Base-by-base conservation (phyloP, 345 rosid species). In the Gossypium ekmanianum region DNA sequence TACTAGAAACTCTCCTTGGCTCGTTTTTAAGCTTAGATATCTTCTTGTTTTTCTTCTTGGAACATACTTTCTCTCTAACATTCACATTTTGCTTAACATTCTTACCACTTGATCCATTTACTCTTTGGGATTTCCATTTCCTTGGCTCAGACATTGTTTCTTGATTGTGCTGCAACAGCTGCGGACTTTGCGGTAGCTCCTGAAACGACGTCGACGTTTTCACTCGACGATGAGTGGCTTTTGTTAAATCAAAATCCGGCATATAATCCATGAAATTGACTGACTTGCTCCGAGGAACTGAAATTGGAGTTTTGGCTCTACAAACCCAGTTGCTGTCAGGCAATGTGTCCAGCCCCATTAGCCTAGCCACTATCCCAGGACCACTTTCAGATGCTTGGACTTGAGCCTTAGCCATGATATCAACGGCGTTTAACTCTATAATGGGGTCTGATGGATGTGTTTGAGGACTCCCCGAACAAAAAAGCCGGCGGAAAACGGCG, bases 241-340 rank as follows among this genome's bases (percentile, higher is more conserved):
- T 81, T 5, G 77, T 77, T 11, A 76, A 69, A 29, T 88, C 81
- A 22, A 77, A 72, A 68, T 88, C 79, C 70, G 86, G 73, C 75
- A 92, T 72, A 63, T 92, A 91, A 75, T 94, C 98, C 92, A 91
- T 82, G 82, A 92, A 94, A 76, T 91, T 92, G 77, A 90, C 98
- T 14, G 97, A 94, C 87, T 88, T 82, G 74, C 97, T 91, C 57
- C 97, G 81, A 1, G 87, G 39, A 26, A 92, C 92, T 11, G 82
- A 71, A 6, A 87, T 84, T 8, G 89, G 84, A 44, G 74, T 45
- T 56, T 78, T 81, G 20, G 79, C 74, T 63, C 79, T 79, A 1
- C 86, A 83, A 47, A 79, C 75, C 83, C 81, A 81, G 66, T 74
- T 82, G 56, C 84, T 71, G 22, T 81, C 87, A 7, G 92, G 95